A percentile compares a stretch with the other conserved stretches of the same genome.
Conservation (phyloP, 208 protist genomes). For the Willaertia magna region DNA sequence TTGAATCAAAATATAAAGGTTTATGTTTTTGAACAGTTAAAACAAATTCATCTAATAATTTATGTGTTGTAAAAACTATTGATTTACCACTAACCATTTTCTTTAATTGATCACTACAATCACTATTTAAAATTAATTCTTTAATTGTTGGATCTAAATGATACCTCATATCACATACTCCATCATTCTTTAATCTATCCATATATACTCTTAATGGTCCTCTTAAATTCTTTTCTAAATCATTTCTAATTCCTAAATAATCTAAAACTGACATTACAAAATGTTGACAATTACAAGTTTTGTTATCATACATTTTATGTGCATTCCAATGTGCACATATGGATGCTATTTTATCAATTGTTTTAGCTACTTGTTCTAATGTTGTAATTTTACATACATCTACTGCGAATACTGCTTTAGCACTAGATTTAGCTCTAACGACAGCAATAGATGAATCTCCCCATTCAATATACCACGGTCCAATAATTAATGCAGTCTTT, state of each 20-base stretch:
- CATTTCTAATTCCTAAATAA: background rate
- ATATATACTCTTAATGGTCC: background rate
- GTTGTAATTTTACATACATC: background rate
- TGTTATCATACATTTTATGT: background rate
- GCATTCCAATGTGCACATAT: background rate
- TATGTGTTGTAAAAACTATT: background rate
- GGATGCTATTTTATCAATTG: background rate
- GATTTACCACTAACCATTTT: background rate
- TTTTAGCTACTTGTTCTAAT: background rate
- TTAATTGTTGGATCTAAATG: background rate
- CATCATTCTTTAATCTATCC: background rate
- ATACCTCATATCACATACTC: background rate
- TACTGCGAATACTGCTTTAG: background rate
- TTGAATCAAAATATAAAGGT: background rate
- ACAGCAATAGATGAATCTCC: background rate
- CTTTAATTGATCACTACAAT: background rate
- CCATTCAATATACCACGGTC: constrained; percentile 7
- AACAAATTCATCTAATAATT: background rate
- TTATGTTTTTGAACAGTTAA: background rate
- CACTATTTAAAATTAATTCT: background rate
- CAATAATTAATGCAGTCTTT: background rate
- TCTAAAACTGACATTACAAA: background rate
- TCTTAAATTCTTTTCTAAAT: background rate
- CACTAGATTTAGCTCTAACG: background rate
- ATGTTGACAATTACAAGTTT: background rate